Base-by-base conservation (phyloP, 345 rosid species). In the Sonneratia caseolaris region DNA sequence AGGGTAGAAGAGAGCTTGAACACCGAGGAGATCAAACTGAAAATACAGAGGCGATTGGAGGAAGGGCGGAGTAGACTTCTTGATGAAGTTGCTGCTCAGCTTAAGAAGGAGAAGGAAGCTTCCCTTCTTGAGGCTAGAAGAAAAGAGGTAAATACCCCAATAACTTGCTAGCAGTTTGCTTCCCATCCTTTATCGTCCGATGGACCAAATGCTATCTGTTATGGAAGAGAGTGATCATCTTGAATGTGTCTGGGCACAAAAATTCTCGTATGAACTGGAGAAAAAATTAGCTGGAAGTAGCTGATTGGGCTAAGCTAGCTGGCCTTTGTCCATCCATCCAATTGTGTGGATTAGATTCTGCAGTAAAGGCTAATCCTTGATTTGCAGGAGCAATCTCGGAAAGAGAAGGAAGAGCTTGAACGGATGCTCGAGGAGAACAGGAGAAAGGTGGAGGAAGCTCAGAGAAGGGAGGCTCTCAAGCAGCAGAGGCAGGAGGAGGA, bases 401-500 rank as follows among this genome's bases (percentile, higher is more conserved):
- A 65, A 68, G 92, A 89, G 78, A 89, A 74, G 82, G 96, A 95
- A 76, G 90, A 85, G 79, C 79, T 82, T 70, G 97, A 92, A 69
- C 90, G 70, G 81, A 83, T 90, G 84, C 86, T 86, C 1, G 96
- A 90, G 74, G 97, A 90, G 84, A 89, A 90, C 73, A 77, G 78
- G 37, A 88, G 84, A 82, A 87, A 71, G 83, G 84, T 84, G 59
- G 91, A 90, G 89, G 97, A 95, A 79, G 47, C 90, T 76, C 97
- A 92, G 72, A 89, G 86, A 71, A 87, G 77, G 81, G 97, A 89
- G 77, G 99, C 99, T 48, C 72, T 89, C 76, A 97, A 89, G 76
- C 92, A 84, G 84, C 96, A 90, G 72, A 83, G 66, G 78, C 87
- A 85, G 59, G 97, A 95, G 83, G 99, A 95, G 68, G 96, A 86